Conservation (phyloP, 441 rosid genomes). For the Gossypium davidsonii region DNA sequence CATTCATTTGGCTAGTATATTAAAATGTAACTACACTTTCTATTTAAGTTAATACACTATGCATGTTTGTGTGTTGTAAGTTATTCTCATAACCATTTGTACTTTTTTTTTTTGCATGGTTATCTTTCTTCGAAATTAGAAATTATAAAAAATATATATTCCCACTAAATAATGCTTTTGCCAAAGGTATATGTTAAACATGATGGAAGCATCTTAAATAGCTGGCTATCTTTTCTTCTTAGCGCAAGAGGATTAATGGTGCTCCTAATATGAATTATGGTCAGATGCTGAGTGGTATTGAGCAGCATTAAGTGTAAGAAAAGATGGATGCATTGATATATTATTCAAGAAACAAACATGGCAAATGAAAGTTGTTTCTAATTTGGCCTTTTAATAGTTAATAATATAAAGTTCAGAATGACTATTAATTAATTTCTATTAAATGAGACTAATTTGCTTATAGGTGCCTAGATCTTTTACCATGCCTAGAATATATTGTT, state of each 20-base stretch:
- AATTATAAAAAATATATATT: neutral
- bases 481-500: neutral
- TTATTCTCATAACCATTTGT: neutral
- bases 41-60: slow-evolving; percentile 19
- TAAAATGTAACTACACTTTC: slow-evolving; percentile 27
- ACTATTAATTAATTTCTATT: neutral
- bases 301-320: slow-evolving; percentile 44
- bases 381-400: neutral
- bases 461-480: slow-evolving; percentile 45
- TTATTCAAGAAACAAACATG: neutral
- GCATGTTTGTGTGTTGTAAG: slow-evolving; percentile 50
- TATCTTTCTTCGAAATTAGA: slow-evolving; percentile 14
- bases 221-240: neutral
- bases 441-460: neutral
- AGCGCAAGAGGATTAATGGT: neutral
- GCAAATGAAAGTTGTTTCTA: neutral
- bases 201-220: neutral
- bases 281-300: neutral
- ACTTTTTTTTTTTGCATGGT: neutral
- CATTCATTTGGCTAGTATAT: neutral
- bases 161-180: slow-evolving; percentile 7
- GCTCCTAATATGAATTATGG: neutral
- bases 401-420: neutral
- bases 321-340: slow-evolving; percentile 19
- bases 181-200: neutral